phyloP scores from a whole-genome alignment of 1,139 yeast genomes.

The Suzukiozyma palmioleophila region DNA sequence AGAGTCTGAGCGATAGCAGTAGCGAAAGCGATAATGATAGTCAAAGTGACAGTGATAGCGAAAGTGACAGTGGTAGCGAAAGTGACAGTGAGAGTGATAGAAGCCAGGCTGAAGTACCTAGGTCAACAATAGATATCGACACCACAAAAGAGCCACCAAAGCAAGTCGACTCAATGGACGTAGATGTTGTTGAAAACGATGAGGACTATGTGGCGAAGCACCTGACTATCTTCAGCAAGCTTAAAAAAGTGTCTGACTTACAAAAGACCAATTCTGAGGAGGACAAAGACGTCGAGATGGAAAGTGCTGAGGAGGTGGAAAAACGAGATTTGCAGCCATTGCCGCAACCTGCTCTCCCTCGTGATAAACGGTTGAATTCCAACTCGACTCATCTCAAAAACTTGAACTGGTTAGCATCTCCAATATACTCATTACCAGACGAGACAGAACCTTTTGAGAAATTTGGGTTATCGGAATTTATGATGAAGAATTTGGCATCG shows the following conservation, averaged over 20 bases:
- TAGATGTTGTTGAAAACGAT: conserved; percentile 11
- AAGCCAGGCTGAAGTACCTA: no score
- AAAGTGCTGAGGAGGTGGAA: conserved; percentile 19
- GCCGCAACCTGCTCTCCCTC: conserved; percentile 74
- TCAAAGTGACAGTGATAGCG: conserved; percentile 13
- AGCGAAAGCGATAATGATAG: conserved; percentile 10
- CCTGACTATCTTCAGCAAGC: conserved; percentile 24
- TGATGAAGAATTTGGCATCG: conserved; percentile 43
- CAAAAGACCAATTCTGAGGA: conserved; percentile 3
- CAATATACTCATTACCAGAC: conserved; percentile 50
- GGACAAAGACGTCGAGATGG: conserved; percentile 7
- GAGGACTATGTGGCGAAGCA: conserved; percentile 27
- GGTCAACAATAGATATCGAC: conserved; percentile 9
- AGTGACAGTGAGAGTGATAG: conserved; percentile 11
- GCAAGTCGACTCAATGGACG: conserved; percentile 7
- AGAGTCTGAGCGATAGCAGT: conserved; percentile 11
- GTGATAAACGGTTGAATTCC: conserved; percentile 40
- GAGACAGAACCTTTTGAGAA: conserved; percentile 37
- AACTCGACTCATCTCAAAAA: conserved; percentile 36
- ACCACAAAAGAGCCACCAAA: conserved; percentile 3
- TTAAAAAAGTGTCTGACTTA: conserved; percentile 16
- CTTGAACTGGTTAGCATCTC: conserved; percentile 65
- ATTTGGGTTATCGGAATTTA: conserved; percentile 34
- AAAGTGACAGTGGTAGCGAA: conserved; percentile 11
- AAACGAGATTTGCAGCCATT: conserved; percentile 64